These are phyloP conservation scores for Dissophora ornata DNA, from an alignment of 192 early-diverging fungal genomes.

Conservation along the genomic window DNA sequence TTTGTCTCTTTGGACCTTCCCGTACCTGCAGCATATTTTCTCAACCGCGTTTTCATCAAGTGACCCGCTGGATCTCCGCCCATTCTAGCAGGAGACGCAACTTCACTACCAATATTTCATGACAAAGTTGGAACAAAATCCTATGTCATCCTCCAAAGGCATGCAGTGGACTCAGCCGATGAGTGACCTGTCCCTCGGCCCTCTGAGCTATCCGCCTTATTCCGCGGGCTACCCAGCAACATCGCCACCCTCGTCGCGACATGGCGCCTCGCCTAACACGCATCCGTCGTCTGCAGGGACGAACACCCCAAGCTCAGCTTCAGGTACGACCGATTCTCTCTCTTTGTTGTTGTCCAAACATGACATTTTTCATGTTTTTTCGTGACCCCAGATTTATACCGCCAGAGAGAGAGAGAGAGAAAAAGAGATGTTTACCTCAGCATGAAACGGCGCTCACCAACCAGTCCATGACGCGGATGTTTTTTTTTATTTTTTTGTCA, in stretches of 20 bases:
- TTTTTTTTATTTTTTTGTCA: slow-evolving; percentile 25
- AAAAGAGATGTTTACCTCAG: slow-evolving; percentile 21
- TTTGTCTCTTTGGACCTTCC: too few relatives aligned
- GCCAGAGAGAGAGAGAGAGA: too few relatives aligned
- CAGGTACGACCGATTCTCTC: slow-evolving; percentile 16
- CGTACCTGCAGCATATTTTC: too few relatives aligned
- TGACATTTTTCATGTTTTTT: too few relatives aligned
- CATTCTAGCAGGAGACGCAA: too few relatives aligned
- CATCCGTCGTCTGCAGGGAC: slow-evolving; percentile 14
- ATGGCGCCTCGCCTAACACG: slow-evolving; percentile 1
- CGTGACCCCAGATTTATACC: background rate
- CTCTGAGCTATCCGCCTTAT: slow-evolving; percentile 39
- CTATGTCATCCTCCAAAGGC: slow-evolving; percentile 38
- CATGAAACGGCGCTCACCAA: slow-evolving; percentile 15
- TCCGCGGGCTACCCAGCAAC: slow-evolving; percentile 9
- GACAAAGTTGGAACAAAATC: slow-evolving; percentile 50
- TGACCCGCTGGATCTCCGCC: too few relatives aligned
- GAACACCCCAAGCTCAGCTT: slow-evolving; percentile 2
- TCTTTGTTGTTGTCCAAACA: too few relatives aligned
- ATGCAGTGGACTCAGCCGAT: slow-evolving; percentile 47
- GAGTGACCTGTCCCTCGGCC: slow-evolving; percentile 26
- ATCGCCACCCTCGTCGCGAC: slow-evolving; percentile 15
- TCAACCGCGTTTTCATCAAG: too few relatives aligned
- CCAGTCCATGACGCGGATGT: background rate
- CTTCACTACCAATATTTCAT: too few relatives aligned